Evolutionary conservation across 306 rosid species (phyloP).

Genomic region (Fragaria iinumae): DNA sequence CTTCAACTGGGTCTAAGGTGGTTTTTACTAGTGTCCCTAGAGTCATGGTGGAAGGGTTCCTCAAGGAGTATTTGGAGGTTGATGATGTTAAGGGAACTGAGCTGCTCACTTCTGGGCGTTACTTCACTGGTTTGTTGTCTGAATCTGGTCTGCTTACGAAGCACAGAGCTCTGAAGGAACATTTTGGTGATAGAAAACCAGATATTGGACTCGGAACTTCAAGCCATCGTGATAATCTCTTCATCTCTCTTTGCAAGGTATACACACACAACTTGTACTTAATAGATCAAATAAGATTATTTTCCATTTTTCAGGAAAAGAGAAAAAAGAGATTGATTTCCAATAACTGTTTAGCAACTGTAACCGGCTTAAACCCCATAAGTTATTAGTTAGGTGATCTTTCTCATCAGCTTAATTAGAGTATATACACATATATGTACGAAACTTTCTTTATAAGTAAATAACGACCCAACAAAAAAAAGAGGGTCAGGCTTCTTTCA

Average conservation of each 20-base stretch:
- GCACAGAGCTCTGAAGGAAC: slow-evolving; percentile 60
- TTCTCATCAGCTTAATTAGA: neutral
- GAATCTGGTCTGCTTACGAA: slow-evolving; percentile 55
- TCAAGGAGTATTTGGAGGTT: slow-evolving; percentile 64
- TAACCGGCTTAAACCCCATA: neutral
- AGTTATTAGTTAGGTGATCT: neutral
- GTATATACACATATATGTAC: neutral
- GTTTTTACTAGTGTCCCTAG: slow-evolving; percentile 73
- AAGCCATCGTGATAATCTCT: slow-evolving; percentile 55
- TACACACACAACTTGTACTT: neutral
- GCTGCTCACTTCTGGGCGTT: slow-evolving; percentile 49
- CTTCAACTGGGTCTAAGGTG: slow-evolving; percentile 47
- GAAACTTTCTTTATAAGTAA: neutral
- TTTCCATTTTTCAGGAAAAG: neutral
- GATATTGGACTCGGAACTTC: slow-evolving; percentile 75
- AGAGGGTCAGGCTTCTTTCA: neutral
- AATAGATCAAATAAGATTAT: neutral
- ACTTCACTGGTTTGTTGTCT: slow-evolving; percentile 63
- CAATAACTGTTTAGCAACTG: neutral
- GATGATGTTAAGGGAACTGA: slow-evolving; percentile 69
- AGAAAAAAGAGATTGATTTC: no score
- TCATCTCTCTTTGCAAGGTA: slow-evolving; percentile 84
- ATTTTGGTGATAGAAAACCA: slow-evolving; percentile 67
- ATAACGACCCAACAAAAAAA: neutral
- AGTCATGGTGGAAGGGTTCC: slow-evolving; percentile 76